phyloP scores from a whole-genome alignment of 2,329 filamentous ascomycete genomes.

The Gliomastix tumulicola region DNA sequence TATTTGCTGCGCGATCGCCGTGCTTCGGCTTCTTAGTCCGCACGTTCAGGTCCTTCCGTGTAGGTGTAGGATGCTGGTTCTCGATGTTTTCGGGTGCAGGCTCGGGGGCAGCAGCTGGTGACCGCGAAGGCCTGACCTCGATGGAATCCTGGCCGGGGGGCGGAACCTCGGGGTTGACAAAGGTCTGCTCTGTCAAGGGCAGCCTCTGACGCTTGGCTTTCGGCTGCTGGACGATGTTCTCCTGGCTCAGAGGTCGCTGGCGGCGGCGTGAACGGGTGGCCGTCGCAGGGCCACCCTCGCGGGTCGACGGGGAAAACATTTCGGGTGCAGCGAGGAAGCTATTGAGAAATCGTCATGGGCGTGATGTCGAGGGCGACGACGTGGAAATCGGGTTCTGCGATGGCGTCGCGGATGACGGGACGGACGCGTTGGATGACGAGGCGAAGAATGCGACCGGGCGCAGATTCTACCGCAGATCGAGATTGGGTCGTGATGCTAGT shows the following conservation, averaged over 20 bases:
- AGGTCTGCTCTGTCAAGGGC: conserved; percentile 50
- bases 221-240: conserved; percentile 47
- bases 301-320: conserved; percentile 55
- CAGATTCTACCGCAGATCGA: no score
- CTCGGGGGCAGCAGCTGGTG: conserved; percentile 23
- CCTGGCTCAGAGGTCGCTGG: conserved; percentile 50
- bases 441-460: no score
- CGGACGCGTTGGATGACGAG: no score
- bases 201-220: conserved; percentile 58
- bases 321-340: conserved; percentile 3
- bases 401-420: no score
- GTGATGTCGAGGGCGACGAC: neutral
- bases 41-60: conserved; percentile 48
- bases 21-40: conserved; percentile 56
- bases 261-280: conserved; percentile 55
- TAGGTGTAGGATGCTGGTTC: neutral
- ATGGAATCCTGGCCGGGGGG: neutral
- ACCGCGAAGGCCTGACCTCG: neutral
- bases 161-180: conserved; percentile 38
- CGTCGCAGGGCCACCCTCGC: conserved; percentile 45
- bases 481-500: no score
- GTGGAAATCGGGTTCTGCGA: no score
- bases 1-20: conserved; percentile 52
- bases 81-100: conserved; percentile 28
- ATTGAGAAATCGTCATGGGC: no score